Conservation (phyloP, 108 stramenopile species). For the Fragilaria radians region DNA sequence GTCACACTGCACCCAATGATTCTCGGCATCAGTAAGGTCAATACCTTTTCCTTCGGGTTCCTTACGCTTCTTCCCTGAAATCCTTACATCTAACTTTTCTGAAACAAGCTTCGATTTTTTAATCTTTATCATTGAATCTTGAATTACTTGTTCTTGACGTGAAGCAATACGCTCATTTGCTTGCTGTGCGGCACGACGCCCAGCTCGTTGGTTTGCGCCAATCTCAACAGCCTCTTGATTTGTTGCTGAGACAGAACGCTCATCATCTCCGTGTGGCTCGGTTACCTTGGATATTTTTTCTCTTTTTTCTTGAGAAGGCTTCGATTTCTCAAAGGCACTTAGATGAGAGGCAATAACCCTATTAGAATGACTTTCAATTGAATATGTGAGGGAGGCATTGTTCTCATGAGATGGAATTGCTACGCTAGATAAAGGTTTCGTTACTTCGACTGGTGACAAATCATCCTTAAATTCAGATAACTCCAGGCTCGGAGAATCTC, state of each 20-base stretch:
- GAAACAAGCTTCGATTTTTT: conserved; percentile 4
- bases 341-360: neutral
- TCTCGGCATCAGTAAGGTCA: conserved; percentile 1
- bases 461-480: too few species aligned
- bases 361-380: too few species aligned
- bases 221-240: conserved; percentile 13
- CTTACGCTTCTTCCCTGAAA: neutral
- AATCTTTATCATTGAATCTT: conserved; percentile 1
- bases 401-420: too few species aligned
- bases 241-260: conserved; percentile 1
- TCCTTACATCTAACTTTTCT: conserved; percentile 1
- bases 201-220: too few species aligned
- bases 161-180: conserved; percentile 54
- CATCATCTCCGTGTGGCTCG: neutral
- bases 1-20: conserved; percentile 89
- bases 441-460: too few species aligned
- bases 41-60: conserved; percentile 1
- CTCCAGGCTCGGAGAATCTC: too few species aligned
- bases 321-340: neutral
- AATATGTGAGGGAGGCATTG: too few species aligned
- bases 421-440: too few species aligned
- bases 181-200: conserved; percentile 57
- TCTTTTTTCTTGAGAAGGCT: conserved; percentile 3
- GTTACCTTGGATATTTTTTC: neutral
- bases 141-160: conserved; percentile 1